phyloP scores from a whole-genome alignment of 192 early-diverging fungal species.

The Backusella luteola region DNA sequence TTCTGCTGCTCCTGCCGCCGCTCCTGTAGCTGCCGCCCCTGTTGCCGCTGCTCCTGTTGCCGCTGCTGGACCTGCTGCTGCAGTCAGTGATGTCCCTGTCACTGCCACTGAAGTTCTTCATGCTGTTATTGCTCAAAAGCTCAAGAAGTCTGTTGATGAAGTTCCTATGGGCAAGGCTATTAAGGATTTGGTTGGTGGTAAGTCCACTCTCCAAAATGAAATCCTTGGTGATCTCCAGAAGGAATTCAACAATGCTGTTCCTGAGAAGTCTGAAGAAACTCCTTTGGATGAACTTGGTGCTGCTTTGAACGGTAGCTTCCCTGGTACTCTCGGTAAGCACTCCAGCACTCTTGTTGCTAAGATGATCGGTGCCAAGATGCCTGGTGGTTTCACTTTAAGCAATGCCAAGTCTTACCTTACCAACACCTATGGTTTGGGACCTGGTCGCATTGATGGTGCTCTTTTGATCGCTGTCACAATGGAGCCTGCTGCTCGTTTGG shows the following conservation, averaged over 20 bases:
- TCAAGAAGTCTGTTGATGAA: constrained; percentile 79
- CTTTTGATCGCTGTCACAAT: constrained; percentile 76
- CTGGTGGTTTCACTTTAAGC: constrained; percentile 82
- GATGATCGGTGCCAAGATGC: constrained; percentile 88
- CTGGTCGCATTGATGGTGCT: constrained; percentile 69
- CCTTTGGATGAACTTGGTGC: constrained; percentile 80
- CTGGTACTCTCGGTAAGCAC: constrained; percentile 82
- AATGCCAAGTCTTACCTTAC: constrained; percentile 75
- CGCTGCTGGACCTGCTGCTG: constrained; percentile 54
- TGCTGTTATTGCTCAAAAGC: constrained; percentile 86
- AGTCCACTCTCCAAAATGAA: constrained; percentile 96
- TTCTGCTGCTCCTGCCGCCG: constrained; percentile 45
- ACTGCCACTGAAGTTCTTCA: constrained; percentile 82
- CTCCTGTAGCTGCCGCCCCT: constrained; percentile 49
- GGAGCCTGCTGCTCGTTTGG: constrained; percentile 82
- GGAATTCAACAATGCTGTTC: constrained; percentile 80
- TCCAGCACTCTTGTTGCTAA: constrained; percentile 71
- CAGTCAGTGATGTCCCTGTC: constrained; percentile 76
- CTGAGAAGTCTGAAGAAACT: constrained; percentile 91
- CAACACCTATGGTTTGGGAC: constrained; percentile 71
- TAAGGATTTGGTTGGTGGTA: constrained; percentile 95
- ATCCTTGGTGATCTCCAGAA: constrained; percentile 93
- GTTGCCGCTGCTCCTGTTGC: constrained; percentile 39
- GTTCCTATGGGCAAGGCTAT: constrained; percentile 75
- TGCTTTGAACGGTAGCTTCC: constrained; percentile 57